Evolutionary conservation across 768 basidiomycete species (phyloP).

Genomic region (Myochromella boudieri): DNA sequence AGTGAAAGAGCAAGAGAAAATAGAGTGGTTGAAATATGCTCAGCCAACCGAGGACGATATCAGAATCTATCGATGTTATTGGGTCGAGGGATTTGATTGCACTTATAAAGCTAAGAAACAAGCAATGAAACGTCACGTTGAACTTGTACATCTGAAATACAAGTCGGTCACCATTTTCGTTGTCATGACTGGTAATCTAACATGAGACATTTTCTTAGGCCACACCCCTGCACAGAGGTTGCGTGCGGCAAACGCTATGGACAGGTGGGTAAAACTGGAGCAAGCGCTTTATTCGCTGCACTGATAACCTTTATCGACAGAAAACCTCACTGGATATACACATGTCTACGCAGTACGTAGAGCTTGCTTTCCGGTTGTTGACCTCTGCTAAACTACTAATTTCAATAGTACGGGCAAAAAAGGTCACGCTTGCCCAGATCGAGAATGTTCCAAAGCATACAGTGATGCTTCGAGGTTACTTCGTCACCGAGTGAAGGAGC

Average conservation of each 20-base stretch:
- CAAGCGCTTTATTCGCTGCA: neutral
- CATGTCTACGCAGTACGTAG: constrained; percentile 21
- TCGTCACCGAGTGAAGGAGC: constrained; percentile 19
- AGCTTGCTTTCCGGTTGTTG: neutral
- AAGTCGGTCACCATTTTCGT: constrained; percentile 9
- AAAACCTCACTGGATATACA: constrained; percentile 23
- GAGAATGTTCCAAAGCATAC: constrained; percentile 16
- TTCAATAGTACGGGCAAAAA: constrained; percentile 19
- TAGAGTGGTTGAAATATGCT: constrained; percentile 16
- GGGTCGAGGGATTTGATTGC: constrained; percentile 12
- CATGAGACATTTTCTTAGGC: constrained; percentile 6
- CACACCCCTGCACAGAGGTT: constrained; percentile 17
- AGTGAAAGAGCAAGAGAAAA: too few relatives aligned
- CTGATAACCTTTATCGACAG: constrained; percentile 8
- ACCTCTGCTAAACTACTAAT: neutral
- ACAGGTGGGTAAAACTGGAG: constrained; percentile 13
- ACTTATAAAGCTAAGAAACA: constrained; percentile 21
- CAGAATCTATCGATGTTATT: constrained; percentile 13
- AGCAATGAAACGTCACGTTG: constrained; percentile 23
- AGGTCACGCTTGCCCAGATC: constrained; percentile 14
- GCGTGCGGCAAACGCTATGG: constrained; percentile 16
- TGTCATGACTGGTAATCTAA: neutral
- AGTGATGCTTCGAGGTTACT: constrained; percentile 24
- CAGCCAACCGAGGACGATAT: neutral
- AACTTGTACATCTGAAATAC: constrained; percentile 21